A percentile compares a stretch with the other conserved stretches of the same genome.
phyloP scores from a whole-genome alignment of 371 early-diverging fungal species.

The Mortierella sp. region DNA sequence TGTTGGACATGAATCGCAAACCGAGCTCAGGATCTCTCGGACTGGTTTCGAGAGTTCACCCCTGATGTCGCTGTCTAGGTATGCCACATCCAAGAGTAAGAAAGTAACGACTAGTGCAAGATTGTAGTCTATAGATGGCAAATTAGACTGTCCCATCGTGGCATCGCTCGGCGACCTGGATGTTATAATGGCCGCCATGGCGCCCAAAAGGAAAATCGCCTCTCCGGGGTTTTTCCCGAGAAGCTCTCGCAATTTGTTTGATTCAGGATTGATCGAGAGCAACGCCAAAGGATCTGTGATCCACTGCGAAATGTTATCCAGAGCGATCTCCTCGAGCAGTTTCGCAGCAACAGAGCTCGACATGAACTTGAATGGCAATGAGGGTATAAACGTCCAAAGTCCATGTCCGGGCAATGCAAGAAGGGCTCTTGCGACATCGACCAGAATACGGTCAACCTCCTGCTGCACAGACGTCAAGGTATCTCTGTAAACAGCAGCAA shows the following conservation, averaged over 20 bases:
- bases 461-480: conserved; percentile 15
- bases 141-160: not conserved
- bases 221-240: conserved; percentile 29
- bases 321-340: conserved; percentile 41
- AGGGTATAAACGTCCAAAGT: conserved; percentile 62
- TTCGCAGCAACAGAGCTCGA: conserved; percentile 57
- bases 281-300: conserved; percentile 13
- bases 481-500: conserved; percentile 7
- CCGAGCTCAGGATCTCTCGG: conserved; percentile 58
- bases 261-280: conserved; percentile 30
- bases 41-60: conserved; percentile 64
- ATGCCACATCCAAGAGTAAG: conserved; percentile 61
- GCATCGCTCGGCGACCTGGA: conserved; percentile 6
- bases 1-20: conserved; percentile 58
- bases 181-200: conserved; percentile 26
- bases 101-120: conserved; percentile 55
- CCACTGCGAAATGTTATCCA: conserved; percentile 27
- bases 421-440: conserved; percentile 28
- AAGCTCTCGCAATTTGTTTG: conserved; percentile 45
- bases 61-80: conserved; percentile 57
- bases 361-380: conserved; percentile 61
- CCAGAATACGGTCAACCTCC: conserved; percentile 24
- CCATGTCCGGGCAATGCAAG: conserved; percentile 47
- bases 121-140: conserved; percentile 9
- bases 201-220: conserved; percentile 45